phyloP scores from a whole-genome alignment of 2,329 filamentous ascomycete genomes.

The Trichocomaceae sp. region DNA sequence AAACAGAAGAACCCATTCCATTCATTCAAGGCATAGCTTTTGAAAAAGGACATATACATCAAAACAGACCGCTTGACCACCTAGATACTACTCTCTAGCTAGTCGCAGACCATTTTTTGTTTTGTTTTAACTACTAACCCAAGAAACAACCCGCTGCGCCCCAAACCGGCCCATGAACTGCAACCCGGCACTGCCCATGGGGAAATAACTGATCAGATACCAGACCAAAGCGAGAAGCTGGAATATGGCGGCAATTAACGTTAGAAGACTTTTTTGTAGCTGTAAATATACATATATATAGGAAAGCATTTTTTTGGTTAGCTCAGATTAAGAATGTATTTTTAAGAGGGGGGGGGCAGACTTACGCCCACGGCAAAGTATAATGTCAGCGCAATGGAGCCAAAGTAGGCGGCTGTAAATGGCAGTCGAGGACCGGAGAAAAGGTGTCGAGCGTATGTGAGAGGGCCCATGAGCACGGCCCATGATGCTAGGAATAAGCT shows the following conservation, averaged over 20 bases:
- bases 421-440: slow-evolving; percentile 77
- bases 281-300: slow-evolving; percentile 39
- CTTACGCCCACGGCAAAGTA: slow-evolving; percentile 90
- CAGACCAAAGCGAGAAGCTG: slow-evolving; percentile 79
- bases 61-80: no score
- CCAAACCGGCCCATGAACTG: slow-evolving; percentile 83
- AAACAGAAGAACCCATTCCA: no score
- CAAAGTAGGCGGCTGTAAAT: slow-evolving; percentile 92
- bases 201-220: slow-evolving; percentile 97
- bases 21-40: no score
- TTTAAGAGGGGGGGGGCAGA: no score
- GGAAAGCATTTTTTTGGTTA: not conserved
- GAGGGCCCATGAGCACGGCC: slow-evolving; percentile 87
- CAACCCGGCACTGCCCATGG: slow-evolving; percentile 86
- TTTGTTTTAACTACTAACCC: slow-evolving; percentile 79
- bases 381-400: slow-evolving; percentile 79
- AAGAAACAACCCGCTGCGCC: slow-evolving; percentile 72
- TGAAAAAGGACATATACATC: no score
- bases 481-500: slow-evolving; percentile 85
- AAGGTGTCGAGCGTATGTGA: slow-evolving; percentile 75
- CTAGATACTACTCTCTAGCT: no score
- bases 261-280: slow-evolving; percentile 79
- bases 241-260: slow-evolving; percentile 72
- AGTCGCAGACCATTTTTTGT: no score
- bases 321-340: no score